Conservation (phyloP, 768 basidiomycete genomes). For the Suillus hirtellus region DNA sequence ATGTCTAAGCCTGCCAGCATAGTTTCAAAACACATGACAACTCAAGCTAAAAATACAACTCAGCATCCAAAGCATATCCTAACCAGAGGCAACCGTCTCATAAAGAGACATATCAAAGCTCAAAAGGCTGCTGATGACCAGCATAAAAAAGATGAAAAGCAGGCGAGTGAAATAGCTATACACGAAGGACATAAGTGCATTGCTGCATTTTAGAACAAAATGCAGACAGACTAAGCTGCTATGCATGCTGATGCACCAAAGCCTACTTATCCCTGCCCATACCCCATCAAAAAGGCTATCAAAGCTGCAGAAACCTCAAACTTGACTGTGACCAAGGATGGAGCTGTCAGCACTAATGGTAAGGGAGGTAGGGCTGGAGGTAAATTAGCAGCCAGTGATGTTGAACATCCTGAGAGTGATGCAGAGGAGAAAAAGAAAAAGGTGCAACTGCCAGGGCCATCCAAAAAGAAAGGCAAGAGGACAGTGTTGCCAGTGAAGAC, state of each 20-base stretch:
- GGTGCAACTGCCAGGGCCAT: not conserved
- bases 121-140: not conserved
- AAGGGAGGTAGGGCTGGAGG: not conserved
- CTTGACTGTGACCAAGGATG: not conserved
- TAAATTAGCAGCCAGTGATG: not conserved
- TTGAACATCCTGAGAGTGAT: not conserved
- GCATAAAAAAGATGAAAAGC: not conserved
- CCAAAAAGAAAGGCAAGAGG: not conserved
- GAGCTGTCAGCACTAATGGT: not conserved
- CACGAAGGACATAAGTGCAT: not conserved
- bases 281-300: not conserved
- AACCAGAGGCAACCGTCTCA: no score
- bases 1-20: no score
- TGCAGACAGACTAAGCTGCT: not conserved
- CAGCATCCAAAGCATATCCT: no score
- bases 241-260: not conserved
- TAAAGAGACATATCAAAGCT: no score
- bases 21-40: no score
- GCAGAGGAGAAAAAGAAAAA: not conserved
- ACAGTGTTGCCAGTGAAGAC: not conserved
- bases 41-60: no score
- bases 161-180: not conserved
- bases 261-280: not conserved
- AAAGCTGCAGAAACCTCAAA: no score
- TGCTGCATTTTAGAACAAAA: not conserved